A percentile compares a stretch with the other conserved stretches of the same genome.
These are phyloP conservation scores for Pythium biforme DNA, from an alignment of 352 stramenopile species.

Conservation along the genomic window DNA sequence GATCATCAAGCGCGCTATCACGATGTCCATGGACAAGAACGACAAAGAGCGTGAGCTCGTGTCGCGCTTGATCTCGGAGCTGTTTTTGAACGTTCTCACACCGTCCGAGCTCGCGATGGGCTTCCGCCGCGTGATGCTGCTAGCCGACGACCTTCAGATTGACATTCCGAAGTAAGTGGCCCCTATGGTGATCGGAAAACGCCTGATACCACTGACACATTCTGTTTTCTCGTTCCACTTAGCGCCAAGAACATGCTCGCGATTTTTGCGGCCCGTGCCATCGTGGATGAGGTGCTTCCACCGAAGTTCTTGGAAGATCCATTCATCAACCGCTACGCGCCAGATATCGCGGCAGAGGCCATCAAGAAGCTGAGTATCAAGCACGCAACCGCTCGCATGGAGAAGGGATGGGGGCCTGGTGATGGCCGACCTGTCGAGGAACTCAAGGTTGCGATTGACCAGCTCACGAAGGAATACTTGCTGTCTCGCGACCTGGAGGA, in stretches of 20 bases:
- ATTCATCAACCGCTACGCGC: constrained; percentile 92
- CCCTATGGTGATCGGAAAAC: too few species aligned
- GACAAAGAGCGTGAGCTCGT: constrained; percentile 92
- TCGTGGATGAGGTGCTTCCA: constrained; percentile 98
- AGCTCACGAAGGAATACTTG: constrained; percentile 97
- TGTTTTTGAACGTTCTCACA: constrained; percentile 90
- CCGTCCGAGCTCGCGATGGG: constrained; percentile 84
- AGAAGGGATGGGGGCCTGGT: constrained; percentile 97
- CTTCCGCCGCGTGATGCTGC: constrained; percentile 96
- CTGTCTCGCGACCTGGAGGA: constrained; percentile 95
- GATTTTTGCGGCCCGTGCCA: constrained; percentile 96
- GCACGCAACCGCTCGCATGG: constrained; percentile 93
- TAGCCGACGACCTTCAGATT: constrained; percentile 95
- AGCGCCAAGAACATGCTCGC: constrained; percentile 90
- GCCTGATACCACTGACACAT: too few species aligned
- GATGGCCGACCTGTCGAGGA: constrained; percentile 90
- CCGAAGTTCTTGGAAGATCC: constrained; percentile 97
- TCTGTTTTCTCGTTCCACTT: constrained; percentile 8
- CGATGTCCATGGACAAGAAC: constrained; percentile 93
- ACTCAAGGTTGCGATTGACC: constrained; percentile 92
- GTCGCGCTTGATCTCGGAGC: constrained; percentile 90
- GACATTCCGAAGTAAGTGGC: constrained; percentile 87
- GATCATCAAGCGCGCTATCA: constrained; percentile 95
- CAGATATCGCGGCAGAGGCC: constrained; percentile 94
- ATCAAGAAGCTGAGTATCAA: constrained; percentile 97